Evolutionary conservation across 2,329 filamentous ascomycete species (phyloP).

Genomic region (Aspergillus calidoustus): DNA sequence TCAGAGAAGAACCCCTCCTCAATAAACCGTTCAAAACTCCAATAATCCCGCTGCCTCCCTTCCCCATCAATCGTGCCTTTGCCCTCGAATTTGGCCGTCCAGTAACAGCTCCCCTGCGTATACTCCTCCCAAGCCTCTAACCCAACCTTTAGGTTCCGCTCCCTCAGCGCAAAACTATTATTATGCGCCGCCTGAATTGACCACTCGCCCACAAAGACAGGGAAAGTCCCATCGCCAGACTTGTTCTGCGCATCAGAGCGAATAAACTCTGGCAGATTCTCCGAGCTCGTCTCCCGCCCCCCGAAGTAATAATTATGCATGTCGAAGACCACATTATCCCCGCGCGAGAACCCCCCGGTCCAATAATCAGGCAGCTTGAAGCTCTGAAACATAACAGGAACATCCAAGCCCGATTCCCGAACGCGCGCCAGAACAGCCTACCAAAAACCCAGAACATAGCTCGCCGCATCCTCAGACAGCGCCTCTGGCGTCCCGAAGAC

Average conservation of each 20-base stretch:
- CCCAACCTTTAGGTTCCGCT: slow-evolving; percentile 24
- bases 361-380: slow-evolving; percentile 31
- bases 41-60: slow-evolving; percentile 9
- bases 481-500: slow-evolving; percentile 31
- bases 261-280: slow-evolving; percentile 24
- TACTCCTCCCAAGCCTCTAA: slow-evolving; percentile 21
- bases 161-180: slow-evolving; percentile 24
- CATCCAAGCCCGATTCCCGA: slow-evolving; percentile 17
- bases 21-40: slow-evolving; percentile 5
- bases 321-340: slow-evolving; percentile 32
- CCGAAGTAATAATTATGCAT: slow-evolving; percentile 33
- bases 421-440: slow-evolving; percentile 27
- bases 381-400: slow-evolving; percentile 34
- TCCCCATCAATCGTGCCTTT: background rate
- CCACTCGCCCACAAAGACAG: slow-evolving; percentile 32
- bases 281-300: slow-evolving; percentile 21
- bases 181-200: slow-evolving; percentile 24
- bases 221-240: slow-evolving; percentile 26
- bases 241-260: slow-evolving; percentile 23
- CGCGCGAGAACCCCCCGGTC: slow-evolving; percentile 21
- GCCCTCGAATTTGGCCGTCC: slow-evolving; percentile 24
- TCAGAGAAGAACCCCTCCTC: background rate
- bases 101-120: slow-evolving; percentile 28
- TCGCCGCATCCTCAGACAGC: slow-evolving; percentile 28
- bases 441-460: slow-evolving; percentile 30